These are phyloP conservation scores for Fusarium sp. DNA, from an alignment of 2,329 filamentous ascomycete genomes.

Conservation along the genomic window DNA sequence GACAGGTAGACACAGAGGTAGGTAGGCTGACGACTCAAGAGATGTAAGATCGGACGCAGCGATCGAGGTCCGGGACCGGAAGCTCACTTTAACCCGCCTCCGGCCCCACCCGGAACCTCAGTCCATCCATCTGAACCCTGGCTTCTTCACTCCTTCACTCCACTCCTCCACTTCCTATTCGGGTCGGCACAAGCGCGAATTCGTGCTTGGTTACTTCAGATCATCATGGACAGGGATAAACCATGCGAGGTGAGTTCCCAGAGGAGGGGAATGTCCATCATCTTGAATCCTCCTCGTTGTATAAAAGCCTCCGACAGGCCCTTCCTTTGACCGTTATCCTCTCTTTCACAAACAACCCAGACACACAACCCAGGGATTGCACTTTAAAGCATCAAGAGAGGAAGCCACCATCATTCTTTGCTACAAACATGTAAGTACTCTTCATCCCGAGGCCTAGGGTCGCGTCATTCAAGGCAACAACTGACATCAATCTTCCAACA, in stretches of 20 bases:
- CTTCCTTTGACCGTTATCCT: neutral
- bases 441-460: neutral
- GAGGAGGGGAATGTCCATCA: neutral
- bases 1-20: neutral
- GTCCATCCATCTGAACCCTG: neutral
- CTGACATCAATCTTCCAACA: neutral
- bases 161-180: neutral
- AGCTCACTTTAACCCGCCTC: neutral
- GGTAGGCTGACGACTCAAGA: neutral
- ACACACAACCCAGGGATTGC: neutral
- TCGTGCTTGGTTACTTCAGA: neutral
- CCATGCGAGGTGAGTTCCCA: neutral
- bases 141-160: neutral
- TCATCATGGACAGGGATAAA: neutral
- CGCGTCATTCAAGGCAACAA: neutral
- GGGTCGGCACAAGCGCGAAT: neutral
- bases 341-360: neutral
- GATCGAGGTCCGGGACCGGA: neutral
- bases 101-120: neutral
- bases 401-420: neutral
- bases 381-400: neutral
- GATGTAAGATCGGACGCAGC: neutral
- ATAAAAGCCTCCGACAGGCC: neutral
- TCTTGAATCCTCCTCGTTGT: neutral
- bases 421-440: neutral